Conservation (phyloP, 805 yeast genomes). For the Tetrapisispora fleetii region DNA sequence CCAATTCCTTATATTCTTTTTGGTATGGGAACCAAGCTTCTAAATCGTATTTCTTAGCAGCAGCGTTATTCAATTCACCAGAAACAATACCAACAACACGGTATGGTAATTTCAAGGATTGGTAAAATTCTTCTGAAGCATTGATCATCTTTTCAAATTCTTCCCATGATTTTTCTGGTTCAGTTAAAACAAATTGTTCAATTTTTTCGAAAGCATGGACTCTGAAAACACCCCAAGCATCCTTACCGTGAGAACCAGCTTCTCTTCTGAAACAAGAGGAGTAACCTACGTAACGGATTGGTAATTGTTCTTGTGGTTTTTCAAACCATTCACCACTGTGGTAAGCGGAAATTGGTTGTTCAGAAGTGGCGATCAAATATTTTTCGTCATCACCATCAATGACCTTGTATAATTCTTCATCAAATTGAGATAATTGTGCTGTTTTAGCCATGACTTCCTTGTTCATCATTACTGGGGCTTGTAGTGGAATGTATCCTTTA, state of each 20-base stretch:
- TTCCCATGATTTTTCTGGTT: conserved; percentile 96
- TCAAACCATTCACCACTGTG: conserved; percentile 98
- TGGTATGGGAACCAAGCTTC: conserved; percentile 99
- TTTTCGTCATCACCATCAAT: conserved; percentile 96
- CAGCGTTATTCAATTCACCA: conserved; percentile 97
- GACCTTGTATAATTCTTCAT: conserved; percentile 96
- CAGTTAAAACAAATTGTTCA: conserved; percentile 91
- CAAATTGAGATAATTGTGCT: conserved; percentile 95
- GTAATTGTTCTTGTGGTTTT: conserved; percentile 92
- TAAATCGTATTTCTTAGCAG: conserved; percentile 96
- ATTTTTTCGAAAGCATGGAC: conserved; percentile 98
- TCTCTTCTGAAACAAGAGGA: conserved; percentile 99
- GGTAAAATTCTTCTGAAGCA: conserved; percentile 84
- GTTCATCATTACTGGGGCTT: conserved; percentile 99
- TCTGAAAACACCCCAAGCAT: conserved; percentile 99
- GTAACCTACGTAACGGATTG: conserved; percentile 94
- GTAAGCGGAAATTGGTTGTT: conserved; percentile 97
- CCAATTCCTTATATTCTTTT: conserved; percentile 95
- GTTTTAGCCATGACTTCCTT: conserved; percentile 99
- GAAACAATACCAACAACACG: conserved; percentile 97
- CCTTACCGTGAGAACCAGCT: conserved; percentile 98
- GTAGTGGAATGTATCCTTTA: conserved; percentile 79
- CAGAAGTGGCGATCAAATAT: conserved; percentile 95
- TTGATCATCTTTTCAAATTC: conserved; percentile 95
- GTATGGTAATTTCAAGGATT: conserved; percentile 86